Percentiles rank a stretch among this genome's conserved stretches.
phyloP scores from a whole-genome alignment of 1,139 yeast species.

The Pichia sp. region DNA sequence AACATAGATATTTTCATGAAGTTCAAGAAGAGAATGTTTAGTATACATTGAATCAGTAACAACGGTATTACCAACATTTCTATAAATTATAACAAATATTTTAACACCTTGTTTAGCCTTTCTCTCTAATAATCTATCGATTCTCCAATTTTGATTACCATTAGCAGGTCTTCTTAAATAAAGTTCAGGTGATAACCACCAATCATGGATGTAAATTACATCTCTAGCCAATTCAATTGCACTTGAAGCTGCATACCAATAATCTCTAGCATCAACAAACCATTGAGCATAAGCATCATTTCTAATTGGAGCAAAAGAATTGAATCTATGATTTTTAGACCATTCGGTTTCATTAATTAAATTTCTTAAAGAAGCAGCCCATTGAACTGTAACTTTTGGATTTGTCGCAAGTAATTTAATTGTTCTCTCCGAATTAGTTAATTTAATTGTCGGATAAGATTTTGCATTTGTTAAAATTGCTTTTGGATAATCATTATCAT shows the following conservation, averaged over 20 bases:
- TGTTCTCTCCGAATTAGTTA: constrained; percentile 74
- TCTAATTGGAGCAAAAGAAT: constrained; percentile 89
- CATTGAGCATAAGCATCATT: constrained; percentile 84
- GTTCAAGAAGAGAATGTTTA: constrained; percentile 79
- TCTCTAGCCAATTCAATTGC: constrained; percentile 93
- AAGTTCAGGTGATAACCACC: constrained; percentile 97
- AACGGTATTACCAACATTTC: constrained; percentile 90
- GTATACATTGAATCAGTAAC: constrained; percentile 93
- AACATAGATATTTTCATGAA: constrained; percentile 82
- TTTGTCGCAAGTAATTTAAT: constrained; percentile 70
- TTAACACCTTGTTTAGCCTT: constrained; percentile 95
- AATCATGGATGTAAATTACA: constrained; percentile 90
- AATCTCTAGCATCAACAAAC: constrained; percentile 96
- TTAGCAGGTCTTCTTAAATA: constrained; percentile 90
- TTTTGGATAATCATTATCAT: constrained; percentile 19
- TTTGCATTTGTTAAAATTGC: constrained; percentile 23
- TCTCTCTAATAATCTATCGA: constrained; percentile 79
- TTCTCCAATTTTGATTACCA: constrained; percentile 90
- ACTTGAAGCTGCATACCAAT: constrained; percentile 91
- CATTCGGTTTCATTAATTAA: constrained; percentile 68
- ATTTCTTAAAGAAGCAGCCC: constrained; percentile 67
- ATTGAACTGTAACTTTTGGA: constrained; percentile 58
- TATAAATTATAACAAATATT: constrained; percentile 84
- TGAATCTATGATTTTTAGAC: constrained; percentile 70
- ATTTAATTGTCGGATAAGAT: constrained; percentile 47